A percentile compares a stretch with the other conserved stretches of the same genome.
phyloP scores from a whole-genome alignment of 2,329 filamentous ascomycete genomes.

The Colletotrichum viniferum region DNA sequence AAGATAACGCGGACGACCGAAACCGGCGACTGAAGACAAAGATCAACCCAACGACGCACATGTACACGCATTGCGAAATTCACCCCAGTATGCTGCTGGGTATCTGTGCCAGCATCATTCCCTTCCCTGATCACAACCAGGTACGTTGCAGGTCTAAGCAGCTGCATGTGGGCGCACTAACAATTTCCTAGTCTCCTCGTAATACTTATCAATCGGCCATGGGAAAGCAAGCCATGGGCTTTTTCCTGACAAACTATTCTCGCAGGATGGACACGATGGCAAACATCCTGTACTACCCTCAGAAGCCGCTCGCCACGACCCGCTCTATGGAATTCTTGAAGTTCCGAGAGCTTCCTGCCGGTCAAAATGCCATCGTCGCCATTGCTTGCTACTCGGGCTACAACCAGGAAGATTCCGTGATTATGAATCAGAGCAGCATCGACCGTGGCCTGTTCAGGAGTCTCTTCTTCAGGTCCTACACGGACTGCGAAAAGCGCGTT shows the following conservation, averaged over 20 bases:
- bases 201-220: slow-evolving; percentile 99
- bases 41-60: slow-evolving; percentile 85
- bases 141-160: slow-evolving; percentile 43
- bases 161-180: slow-evolving; percentile 31
- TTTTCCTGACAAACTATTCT: slow-evolving; percentile 96
- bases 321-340: slow-evolving; percentile 98
- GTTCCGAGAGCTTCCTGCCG: slow-evolving; percentile 94
- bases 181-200: slow-evolving; percentile 75
- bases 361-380: slow-evolving; percentile 97
- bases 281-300: slow-evolving; percentile 98
- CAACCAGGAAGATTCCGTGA: slow-evolving; percentile 99
- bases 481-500: slow-evolving; percentile 94
- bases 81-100: slow-evolving; percentile 99
- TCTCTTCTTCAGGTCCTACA: slow-evolving; percentile 97
- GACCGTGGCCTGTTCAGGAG: slow-evolving; percentile 97
- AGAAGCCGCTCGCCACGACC: slow-evolving; percentile 95
- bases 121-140: slow-evolving; percentile 98
- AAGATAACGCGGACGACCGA: slow-evolving; percentile 68
- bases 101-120: slow-evolving; percentile 98
- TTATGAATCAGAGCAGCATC: slow-evolving; percentile 99
- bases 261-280: slow-evolving; percentile 99
- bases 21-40: slow-evolving; percentile 89
- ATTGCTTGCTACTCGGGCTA: slow-evolving; percentile 98
- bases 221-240: slow-evolving; percentile 99
- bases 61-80: slow-evolving; percentile 98